Percentiles rank a stretch among this genome's conserved stretches.
These are phyloP conservation scores for Fonsecaea nubica DNA, from an alignment of 2,329 filamentous ascomycete species.

Conservation along the genomic window DNA sequence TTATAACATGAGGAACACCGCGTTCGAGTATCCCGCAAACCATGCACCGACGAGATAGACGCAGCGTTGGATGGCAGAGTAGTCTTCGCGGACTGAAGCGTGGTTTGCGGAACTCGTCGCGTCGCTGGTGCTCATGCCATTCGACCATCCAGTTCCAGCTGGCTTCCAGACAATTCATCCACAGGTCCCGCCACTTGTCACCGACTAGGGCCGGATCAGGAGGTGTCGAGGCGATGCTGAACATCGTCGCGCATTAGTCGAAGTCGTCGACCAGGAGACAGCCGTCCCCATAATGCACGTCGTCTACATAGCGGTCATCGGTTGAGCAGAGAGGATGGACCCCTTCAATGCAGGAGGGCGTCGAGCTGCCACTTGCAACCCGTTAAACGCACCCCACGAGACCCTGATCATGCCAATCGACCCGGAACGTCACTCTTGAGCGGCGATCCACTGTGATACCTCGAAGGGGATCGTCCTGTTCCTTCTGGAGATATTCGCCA, in stretches of 20 bases:
- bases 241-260: slow-evolving; percentile 29
- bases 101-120: slow-evolving; percentile 29
- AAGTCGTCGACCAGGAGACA: slow-evolving; percentile 30
- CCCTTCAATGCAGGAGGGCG: slow-evolving; percentile 22
- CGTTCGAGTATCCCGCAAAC: slow-evolving; percentile 27
- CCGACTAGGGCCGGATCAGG: slow-evolving; percentile 26
- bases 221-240: slow-evolving; percentile 26
- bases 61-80: slow-evolving; percentile 21
- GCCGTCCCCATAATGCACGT: slow-evolving; percentile 6
- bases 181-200: slow-evolving; percentile 29
- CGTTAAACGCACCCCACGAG: slow-evolving; percentile 28
- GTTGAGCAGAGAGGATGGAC: slow-evolving; percentile 25
- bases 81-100: slow-evolving; percentile 28
- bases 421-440: slow-evolving; percentile 24
- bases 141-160: slow-evolving; percentile 26
- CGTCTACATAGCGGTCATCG: slow-evolving; percentile 21
- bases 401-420: slow-evolving; percentile 28
- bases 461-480: slow-evolving; percentile 26
- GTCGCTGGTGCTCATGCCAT: slow-evolving; percentile 26
- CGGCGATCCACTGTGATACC: slow-evolving; percentile 22
- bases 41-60: slow-evolving; percentile 28
- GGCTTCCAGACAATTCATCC: slow-evolving; percentile 26
- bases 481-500: slow-evolving; percentile 28
- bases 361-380: slow-evolving; percentile 24
- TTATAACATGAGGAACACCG: slow-evolving; percentile 24